phyloP scores from a whole-genome alignment of 176 grass and related monocot genomes.

The Melocanna baccifera region DNA sequence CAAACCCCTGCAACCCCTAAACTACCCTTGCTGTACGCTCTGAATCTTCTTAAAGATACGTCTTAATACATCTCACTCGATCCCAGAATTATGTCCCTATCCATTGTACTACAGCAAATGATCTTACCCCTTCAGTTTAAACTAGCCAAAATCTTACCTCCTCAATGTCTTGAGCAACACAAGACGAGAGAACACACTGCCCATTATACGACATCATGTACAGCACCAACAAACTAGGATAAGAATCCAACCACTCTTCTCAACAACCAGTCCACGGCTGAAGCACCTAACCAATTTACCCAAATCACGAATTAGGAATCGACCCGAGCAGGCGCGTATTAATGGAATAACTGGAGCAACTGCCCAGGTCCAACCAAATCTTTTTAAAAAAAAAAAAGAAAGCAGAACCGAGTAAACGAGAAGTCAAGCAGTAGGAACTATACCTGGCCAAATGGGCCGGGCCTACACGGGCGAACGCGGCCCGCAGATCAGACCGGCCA shows the following conservation, averaged over 20 bases:
- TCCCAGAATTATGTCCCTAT: not conserved
- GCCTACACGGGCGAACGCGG: too few relatives aligned
- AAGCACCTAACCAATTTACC: conserved; percentile 11
- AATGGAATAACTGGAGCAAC: not conserved
- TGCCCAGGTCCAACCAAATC: not conserved
- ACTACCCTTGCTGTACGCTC: not conserved
- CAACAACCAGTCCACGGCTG: conserved; percentile 18
- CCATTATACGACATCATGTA: conserved; percentile 14
- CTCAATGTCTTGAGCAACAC: not conserved
- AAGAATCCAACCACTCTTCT: conserved; percentile 18
- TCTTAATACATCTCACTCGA: not conserved
- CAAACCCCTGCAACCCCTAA: not conserved
- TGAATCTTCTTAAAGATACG: not conserved
- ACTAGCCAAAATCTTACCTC: not conserved
- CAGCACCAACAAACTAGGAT: not conserved
- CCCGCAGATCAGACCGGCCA: too few relatives aligned
- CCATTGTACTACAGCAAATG: not conserved
- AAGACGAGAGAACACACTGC: not conserved
- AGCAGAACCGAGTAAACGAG: not conserved
- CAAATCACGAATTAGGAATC: not conserved
- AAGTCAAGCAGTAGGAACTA: not conserved
- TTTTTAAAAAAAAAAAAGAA: not conserved
- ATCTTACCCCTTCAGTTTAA: not conserved
- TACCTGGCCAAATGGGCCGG: too few relatives aligned
- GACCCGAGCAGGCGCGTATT: not conserved